A percentile compares a stretch with the other conserved stretches of the same genome.
Evolutionary conservation across 2,329 filamentous ascomycete species (phyloP).

Genomic region (Dactylella cylindrospora): DNA sequence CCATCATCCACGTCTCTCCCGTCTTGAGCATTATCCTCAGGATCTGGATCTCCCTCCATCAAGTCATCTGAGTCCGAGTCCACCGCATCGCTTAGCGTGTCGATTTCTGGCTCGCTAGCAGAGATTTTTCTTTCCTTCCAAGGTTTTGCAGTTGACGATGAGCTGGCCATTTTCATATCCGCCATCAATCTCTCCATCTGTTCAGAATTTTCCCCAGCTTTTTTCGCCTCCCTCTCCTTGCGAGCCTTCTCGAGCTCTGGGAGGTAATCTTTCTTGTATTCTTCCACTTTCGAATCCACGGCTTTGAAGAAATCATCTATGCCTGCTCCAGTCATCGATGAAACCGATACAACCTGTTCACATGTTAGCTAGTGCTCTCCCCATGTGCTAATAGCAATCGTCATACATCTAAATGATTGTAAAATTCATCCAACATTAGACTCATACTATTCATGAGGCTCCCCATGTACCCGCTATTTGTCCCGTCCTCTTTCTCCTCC

Average conservation of each 20-base stretch:
- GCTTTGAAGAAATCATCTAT: slow-evolving; percentile 92
- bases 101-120: slow-evolving; percentile 37
- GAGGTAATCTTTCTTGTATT: slow-evolving; percentile 87
- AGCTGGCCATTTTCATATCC: slow-evolving; percentile 70
- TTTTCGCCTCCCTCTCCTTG: slow-evolving; percentile 73
- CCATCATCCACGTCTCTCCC: slow-evolving; percentile 43
- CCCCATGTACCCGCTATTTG: slow-evolving; percentile 87
- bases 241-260: slow-evolving; percentile 82
- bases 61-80: slow-evolving; percentile 46
- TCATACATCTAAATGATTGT: slow-evolving; percentile 74
- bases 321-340: slow-evolving; percentile 86
- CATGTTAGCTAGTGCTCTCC: background rate
- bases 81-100: slow-evolving; percentile 47
- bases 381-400: background rate
- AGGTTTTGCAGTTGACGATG: slow-evolving; percentile 49
- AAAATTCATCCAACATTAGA: slow-evolving; percentile 95
- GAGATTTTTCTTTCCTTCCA: slow-evolving; percentile 46
- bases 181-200: slow-evolving; percentile 93
- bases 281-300: slow-evolving; percentile 79
- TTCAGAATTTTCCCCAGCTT: slow-evolving; percentile 67
- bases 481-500: slow-evolving; percentile 67
- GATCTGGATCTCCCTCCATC: slow-evolving; percentile 47
- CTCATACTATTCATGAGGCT: slow-evolving; percentile 97
- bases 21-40: slow-evolving; percentile 29
- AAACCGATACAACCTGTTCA: slow-evolving; percentile 73